Evolutionary conservation across 75 land plant species (phyloP).

Genomic region (Selaginella moellendorffii): DNA sequence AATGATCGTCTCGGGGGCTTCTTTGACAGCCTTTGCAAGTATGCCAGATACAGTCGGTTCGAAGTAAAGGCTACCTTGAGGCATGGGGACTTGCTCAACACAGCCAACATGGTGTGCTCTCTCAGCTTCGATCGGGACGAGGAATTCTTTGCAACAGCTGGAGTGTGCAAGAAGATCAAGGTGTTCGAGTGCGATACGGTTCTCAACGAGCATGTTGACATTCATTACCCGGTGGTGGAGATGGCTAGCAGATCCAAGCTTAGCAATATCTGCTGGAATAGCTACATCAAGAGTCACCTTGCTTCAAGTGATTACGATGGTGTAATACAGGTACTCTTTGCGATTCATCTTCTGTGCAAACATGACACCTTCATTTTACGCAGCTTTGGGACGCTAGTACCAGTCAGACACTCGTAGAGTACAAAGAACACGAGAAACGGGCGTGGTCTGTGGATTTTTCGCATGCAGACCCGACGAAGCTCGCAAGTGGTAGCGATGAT

Average conservation of each 20-base stretch:
- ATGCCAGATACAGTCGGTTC: constrained; percentile 77
- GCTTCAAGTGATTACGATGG: constrained; percentile 95
- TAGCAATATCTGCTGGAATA: constrained; percentile 86
- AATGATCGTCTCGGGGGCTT: constrained; percentile 49
- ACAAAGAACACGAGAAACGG: constrained; percentile 49
- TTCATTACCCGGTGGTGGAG: constrained; percentile 84
- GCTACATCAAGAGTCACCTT: constrained; percentile 70
- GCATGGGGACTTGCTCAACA: constrained; percentile 63
- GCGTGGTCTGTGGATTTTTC: constrained; percentile 98
- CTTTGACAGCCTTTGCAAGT: constrained; percentile 86
- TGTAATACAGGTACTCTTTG: constrained; percentile 49
- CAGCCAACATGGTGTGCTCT: constrained; percentile 85
- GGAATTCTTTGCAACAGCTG: constrained; percentile 94
- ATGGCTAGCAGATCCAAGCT: constrained; percentile 70
- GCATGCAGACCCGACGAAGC: constrained; percentile 53
- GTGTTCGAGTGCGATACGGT: constrained; percentile 70
- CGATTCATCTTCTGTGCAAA: background rate
- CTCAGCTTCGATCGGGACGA: constrained; percentile 88
- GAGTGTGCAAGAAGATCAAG: constrained; percentile 91
- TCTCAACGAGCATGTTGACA: constrained; percentile 56
- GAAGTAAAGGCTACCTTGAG: constrained; percentile 52
- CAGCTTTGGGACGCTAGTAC: constrained; percentile 84
- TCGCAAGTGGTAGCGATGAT: constrained; percentile 95
- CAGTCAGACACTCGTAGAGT: constrained; percentile 41
- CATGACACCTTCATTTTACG: constrained; percentile 9